Percentiles rank a stretch among this genome's conserved stretches.
phyloP scores from a whole-genome alignment of 306 rosid species.

The Mimosa bimucronata region DNA sequence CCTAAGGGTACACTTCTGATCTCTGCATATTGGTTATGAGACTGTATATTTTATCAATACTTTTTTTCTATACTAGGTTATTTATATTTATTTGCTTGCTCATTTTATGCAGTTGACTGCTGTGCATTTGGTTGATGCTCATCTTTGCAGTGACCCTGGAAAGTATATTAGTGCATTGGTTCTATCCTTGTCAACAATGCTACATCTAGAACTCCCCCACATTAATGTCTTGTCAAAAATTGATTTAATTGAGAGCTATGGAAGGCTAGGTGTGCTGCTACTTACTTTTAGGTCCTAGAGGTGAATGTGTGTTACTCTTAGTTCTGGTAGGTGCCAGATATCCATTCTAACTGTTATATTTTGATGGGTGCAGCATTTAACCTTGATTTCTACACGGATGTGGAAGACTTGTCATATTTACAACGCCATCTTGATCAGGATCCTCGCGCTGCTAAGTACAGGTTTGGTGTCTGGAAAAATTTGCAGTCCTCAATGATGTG shows the following conservation, averaged over 20 bases:
- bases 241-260: slow-evolving; percentile 90
- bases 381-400: slow-evolving; percentile 92
- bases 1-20: slow-evolving; percentile 64
- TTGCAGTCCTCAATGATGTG: neutral
- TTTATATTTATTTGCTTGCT: slow-evolving; percentile 39
- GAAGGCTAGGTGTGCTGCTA: slow-evolving; percentile 71
- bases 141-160: slow-evolving; percentile 96
- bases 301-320: slow-evolving; percentile 9
- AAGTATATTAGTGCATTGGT: slow-evolving; percentile 89
- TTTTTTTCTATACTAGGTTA: neutral
- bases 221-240: slow-evolving; percentile 88
- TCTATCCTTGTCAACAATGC: slow-evolving; percentile 88
- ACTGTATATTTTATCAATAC: slow-evolving; percentile 8
- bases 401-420: slow-evolving; percentile 85
- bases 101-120: slow-evolving; percentile 82
- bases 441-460: slow-evolving; percentile 84
- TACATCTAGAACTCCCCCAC: slow-evolving; percentile 92
- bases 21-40: slow-evolving; percentile 32
- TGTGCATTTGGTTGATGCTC: slow-evolving; percentile 91
- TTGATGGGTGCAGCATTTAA: slow-evolving; percentile 71
- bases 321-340: slow-evolving; percentile 20
- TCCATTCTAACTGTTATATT: slow-evolving; percentile 37
- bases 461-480: slow-evolving; percentile 49
- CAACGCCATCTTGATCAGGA: slow-evolving; percentile 80
- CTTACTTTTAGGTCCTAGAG: slow-evolving; percentile 28